Base-by-base conservation (phyloP, 106 monocot genomes). In the Xerophyta viscosa region DNA sequence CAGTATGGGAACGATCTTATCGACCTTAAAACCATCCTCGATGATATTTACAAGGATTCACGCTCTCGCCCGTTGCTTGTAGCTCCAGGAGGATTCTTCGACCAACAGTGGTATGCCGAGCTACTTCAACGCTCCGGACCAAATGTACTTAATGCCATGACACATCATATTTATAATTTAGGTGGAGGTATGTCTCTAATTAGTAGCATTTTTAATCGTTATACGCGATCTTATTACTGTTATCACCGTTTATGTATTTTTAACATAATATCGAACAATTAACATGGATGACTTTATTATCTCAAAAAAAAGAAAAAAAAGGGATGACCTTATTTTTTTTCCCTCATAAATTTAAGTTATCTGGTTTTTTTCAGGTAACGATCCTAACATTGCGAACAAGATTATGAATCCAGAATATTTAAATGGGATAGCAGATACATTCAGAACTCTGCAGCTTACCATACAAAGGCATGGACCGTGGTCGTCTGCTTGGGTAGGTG, bases 81-180 rank as follows among this genome's bases (percentile, higher is more conserved):
- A 56, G 88, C 90, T n/a, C 98, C 98, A 9, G 98, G 98, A 48
- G 98, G 98, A 1, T 98, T 98, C 56, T 98, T 71, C 60, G 78
- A 90, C 20, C 67, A 65, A 52, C 46, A 63, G 37, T 98, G 98
- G 98, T 98, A 70, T 70, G 61, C 68, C 43, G 44, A 89, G 61
- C 65, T 98, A 48, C 89, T 98, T 65, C 68, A 90, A 27, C 53
- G 43, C 42, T 83, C 98, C 20, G 98, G 98, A n/a, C 57, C 68
- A 27, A 65, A 66, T 50, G 66, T 86, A 63, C 66, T 86, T 26
- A 51, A 80, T 72, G 98, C 39, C 44, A 20, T 98, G 63, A 80
- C 82, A 10, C 90, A 90, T 70, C 98, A 90, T 56, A 70, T 90
- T 31, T 98, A 98, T 57, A 98, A 98, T 44, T 69, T 98, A 31